Percentiles rank a stretch among this genome's conserved stretches.
Conservation (phyloP, 2,329 filamentous ascomycete species). For the Aspergillus brunneoviolaceus region DNA sequence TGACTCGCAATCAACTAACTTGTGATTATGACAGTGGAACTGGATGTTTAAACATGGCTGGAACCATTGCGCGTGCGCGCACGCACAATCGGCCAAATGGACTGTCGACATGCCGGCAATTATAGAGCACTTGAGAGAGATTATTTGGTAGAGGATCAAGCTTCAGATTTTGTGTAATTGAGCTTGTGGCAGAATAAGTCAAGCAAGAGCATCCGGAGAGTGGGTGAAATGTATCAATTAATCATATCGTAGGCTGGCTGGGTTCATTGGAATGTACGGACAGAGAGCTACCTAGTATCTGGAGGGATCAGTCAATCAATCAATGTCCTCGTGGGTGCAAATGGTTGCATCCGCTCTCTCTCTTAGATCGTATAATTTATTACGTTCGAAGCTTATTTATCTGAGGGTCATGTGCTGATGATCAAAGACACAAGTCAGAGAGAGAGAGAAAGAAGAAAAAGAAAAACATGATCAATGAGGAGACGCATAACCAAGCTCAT, state of each 20-base stretch:
- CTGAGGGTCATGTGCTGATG: background rate
- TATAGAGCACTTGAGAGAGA: background rate
- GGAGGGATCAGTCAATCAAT: background rate
- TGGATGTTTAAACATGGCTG: background rate
- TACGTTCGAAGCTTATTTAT: background rate
- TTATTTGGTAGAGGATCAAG: background rate
- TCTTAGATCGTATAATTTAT: background rate
- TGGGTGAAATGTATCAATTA: background rate
- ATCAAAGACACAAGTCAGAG: no score
- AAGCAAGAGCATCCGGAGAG: background rate
- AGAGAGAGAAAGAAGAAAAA: background rate
- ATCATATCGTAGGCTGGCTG: no score
- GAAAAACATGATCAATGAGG: background rate
- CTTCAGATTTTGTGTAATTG: background rate
- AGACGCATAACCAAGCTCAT: background rate
- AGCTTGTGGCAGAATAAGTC: background rate
- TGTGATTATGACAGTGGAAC: background rate
- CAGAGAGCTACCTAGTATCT: background rate
- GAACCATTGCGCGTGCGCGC: background rate
- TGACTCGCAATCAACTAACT: background rate
- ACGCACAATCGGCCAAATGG: background rate
- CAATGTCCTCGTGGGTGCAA: background rate
- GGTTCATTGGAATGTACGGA: background rate
- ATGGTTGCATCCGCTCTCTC: background rate
- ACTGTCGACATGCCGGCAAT: slow-evolving; percentile 1